Evolutionary conservation across 179 eudicot genomes (phyloP), one percentile per base, ranked within the genome.

Genomic region (Heliamphora pulchella): DNA sequence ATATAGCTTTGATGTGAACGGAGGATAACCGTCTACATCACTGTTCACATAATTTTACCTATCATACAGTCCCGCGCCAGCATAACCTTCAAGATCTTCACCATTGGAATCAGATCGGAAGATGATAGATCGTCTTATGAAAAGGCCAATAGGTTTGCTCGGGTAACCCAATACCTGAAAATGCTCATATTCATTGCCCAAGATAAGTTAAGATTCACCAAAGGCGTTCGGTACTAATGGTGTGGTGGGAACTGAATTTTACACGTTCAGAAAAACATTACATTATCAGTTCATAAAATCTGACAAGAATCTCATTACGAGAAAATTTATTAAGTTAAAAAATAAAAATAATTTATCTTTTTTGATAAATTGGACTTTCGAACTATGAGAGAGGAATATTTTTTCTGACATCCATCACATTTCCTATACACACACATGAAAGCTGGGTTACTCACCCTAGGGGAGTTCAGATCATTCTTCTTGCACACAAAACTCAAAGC

Each of bases 71-170:
- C 99, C 99, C 41, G 99, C 99, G 66, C 99, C 99, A 70, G 99
- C 99, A 84, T 96, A 96, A 75, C 99, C 99, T 90, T 96, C 98
- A 70, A 96, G 89, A 86, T 96, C 99, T 87, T 96, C 99, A 75
- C 99, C 99, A 78, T 96, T 96, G 78, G 99, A 96, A 88, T 96
- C 99, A 64, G 99, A 96, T 76, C 99, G 91, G 88, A 96, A 96
- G 85, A 96, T 96, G 75, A 96, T 94, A 4, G 99, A 96, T 64
- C 89, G 88, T 75, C 87, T 88, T 65, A 96, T 94, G 76, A 89
- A 96, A 72, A 96, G 98, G 72, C 99, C 99, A 65, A 96, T 89
- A 11, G 97, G 98, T 86, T 96, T 96, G 89, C 99, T 94, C 47
- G 98, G 99, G 82, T 94, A 96, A 57, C 99, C 99, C 86, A 92